phyloP scores from a whole-genome alignment of 306 rosid species.

The Echinosophora koreensis region DNA sequence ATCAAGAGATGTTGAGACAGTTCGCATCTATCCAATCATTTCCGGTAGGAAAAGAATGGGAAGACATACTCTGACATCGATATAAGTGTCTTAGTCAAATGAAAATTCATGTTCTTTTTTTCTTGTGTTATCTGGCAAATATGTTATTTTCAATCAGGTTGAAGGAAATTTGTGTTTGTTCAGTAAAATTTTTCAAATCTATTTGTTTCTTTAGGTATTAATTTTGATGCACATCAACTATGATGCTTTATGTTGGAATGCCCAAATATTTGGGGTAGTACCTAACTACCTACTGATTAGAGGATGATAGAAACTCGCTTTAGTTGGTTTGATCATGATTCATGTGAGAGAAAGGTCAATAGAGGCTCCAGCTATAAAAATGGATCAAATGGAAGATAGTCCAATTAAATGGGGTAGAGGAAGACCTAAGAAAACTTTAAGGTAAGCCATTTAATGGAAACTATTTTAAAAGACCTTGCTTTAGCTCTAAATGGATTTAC shows the following conservation, averaged over 20 bases:
- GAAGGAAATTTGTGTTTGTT: not conserved
- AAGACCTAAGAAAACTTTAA: not conserved
- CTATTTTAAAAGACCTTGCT: not conserved
- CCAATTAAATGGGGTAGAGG: constrained; percentile 13
- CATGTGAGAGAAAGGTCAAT: not conserved
- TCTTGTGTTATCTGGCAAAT: not conserved
- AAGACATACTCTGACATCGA: not conserved
- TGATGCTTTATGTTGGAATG: not conserved
- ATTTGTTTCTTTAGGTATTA: not conserved
- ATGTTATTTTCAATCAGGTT: not conserved
- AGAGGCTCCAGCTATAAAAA: not conserved
- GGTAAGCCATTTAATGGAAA: not conserved
- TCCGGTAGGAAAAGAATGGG: not conserved
- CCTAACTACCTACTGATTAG: not conserved
- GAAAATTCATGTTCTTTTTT: not conserved
- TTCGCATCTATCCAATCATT: not conserved
- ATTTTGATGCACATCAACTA: not conserved
- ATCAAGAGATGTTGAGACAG: not conserved
- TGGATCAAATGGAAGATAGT: constrained; percentile 31
- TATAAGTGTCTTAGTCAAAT: not conserved
- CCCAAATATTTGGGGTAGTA: constrained; percentile 14
- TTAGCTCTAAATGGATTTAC: not conserved
- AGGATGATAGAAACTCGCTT: not conserved
- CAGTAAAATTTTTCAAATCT: not conserved
- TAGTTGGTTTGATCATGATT: constrained; percentile 12